phyloP scores from a whole-genome alignment of 306 rosid genomes.

The Quercus alba region DNA sequence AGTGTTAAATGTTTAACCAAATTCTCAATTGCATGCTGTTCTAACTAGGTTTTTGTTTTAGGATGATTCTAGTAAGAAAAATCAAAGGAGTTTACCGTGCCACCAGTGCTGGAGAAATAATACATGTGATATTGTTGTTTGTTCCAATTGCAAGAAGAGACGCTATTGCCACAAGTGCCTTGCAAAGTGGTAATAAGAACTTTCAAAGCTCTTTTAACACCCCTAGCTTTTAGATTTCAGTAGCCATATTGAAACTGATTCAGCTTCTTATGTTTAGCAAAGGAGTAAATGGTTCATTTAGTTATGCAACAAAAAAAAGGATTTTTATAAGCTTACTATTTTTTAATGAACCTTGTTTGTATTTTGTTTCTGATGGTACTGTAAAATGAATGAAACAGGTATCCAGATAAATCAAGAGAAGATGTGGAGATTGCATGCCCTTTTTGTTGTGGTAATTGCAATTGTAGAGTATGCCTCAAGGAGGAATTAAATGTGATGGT shows the following conservation, averaged over 20 bases:
- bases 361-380: slow-evolving; percentile 21
- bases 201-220: not conserved
- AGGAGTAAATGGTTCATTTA: not conserved
- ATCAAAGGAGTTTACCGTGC: slow-evolving; percentile 35
- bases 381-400: slow-evolving; percentile 37
- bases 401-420: slow-evolving; percentile 49
- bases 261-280: not conserved
- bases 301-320: not conserved
- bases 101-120: slow-evolving; percentile 52
- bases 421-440: slow-evolving; percentile 53
- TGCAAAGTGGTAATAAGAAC: slow-evolving; percentile 49
- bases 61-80: slow-evolving; percentile 34
- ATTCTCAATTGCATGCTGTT: slow-evolving; percentile 3
- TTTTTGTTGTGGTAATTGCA: slow-evolving; percentile 54
- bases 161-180: slow-evolving; percentile 61
- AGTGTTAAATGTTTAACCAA: not conserved
- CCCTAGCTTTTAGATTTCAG: not conserved
- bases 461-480: slow-evolving; percentile 61
- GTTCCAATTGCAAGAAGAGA: slow-evolving; percentile 52
- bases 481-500: slow-evolving; percentile 41
- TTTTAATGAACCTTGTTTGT: slow-evolving; percentile 2
- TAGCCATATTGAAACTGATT: not conserved
- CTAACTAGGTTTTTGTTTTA: slow-evolving; percentile 22
- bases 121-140: slow-evolving; percentile 36
- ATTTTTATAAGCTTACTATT: not conserved